Base-by-base conservation (phyloP, 2,329 filamentous ascomycete species). In the Talaromyces amestolkiae region DNA sequence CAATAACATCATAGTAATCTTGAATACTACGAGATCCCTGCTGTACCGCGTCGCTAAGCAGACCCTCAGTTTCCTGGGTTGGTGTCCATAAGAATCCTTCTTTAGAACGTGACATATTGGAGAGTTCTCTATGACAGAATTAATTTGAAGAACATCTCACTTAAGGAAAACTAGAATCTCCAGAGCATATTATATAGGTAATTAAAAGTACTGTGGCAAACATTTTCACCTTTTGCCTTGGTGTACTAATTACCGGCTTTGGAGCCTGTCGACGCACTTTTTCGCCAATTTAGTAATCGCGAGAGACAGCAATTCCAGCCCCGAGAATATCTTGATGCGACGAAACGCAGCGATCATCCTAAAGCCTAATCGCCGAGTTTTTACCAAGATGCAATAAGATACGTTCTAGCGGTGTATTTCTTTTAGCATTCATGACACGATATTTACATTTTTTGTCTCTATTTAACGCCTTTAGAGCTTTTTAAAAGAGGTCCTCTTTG, bases 1-100 rank as follows among this genome's bases (percentile, higher is more conserved):
- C 70, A 10, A 77, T 68, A 1, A 73, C 72, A 68, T 76, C 74
- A 66, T 76, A 76, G 31, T 4, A 1, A 43, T 43, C 41, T 19
- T 43, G 15, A 10, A 43, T n/a, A 8, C 17, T 43, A 17, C 17
- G 41, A 19, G 41, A 43, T 19, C 41, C n/a, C 19, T 43, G 17
- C n/a, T 43, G 41, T 19, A 43, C 41, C 17, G 41, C 17, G 7
- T 19, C 41, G n/a, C 17, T 43, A 10, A 1, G 17, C 8, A 43
- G 15, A n/a, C 41, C 41, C 41, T 43, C 41, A 1, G 17, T 19
- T 19, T 43, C 41, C n/a, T 19, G n/a, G 3, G 39, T 43, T 43
- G 41, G 41, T 3, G 41, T 43, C 41, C 41, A 43, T 19, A 43
- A 19, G 3, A 43, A 43, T 19, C 41, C 41, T 43, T 43, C 41